Evolutionary conservation across 1,284 basidiomycete genomes (phyloP), one percentile per base, ranked within the genome.

Genomic region (Ustilago vetiveriae): DNA sequence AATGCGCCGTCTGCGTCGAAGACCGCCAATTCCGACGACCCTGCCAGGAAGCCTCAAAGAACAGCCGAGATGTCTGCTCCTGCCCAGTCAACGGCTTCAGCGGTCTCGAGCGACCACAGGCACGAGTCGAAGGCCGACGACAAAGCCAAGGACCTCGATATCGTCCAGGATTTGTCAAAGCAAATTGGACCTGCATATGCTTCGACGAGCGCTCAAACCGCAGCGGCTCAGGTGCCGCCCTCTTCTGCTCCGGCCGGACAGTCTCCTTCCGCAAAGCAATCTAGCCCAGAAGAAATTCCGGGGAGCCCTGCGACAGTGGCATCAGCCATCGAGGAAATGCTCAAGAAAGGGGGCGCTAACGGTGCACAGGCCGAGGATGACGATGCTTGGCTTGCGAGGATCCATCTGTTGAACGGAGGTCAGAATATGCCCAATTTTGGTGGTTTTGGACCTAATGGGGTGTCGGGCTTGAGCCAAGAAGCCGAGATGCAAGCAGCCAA

Each of bases 391-490:
- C 59, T 80, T 1, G 65, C 69, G 1, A 62, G 74, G 16, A 79
- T 80, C 21, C 70, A 75, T 24, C 47, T 80, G 44, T 50, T 80
- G 4, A 80, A 80, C 42, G 78, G 78, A 3, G 79, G 76, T 6
- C 65, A 76, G 38, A 70, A 71, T 37, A 63, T 67, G 65, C 68
- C 67, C 22, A 69, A 57, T 3, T 64, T 64, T 36, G 67, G 59
- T 13, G 57, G 65, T 16, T 58, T 62, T 24, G 67, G 59, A 2
- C 14, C 50, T 6, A 55, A 65, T n/a, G 53, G 63, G 30, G 35
- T 50, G 17, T 26, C 66, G 37, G 36, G 48, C 13, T 43, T 49
- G 7, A 52, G 41, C 35, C 50, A 47, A 30, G 68, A 72, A 38
- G 65, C 52, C 6, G 64, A 63, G 13, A 11, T 21, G 5, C 56